Evolutionary conservation across 345 rosid genomes (phyloP), one percentile per base, ranked within the genome.

Genomic region (Populus davidiana): DNA sequence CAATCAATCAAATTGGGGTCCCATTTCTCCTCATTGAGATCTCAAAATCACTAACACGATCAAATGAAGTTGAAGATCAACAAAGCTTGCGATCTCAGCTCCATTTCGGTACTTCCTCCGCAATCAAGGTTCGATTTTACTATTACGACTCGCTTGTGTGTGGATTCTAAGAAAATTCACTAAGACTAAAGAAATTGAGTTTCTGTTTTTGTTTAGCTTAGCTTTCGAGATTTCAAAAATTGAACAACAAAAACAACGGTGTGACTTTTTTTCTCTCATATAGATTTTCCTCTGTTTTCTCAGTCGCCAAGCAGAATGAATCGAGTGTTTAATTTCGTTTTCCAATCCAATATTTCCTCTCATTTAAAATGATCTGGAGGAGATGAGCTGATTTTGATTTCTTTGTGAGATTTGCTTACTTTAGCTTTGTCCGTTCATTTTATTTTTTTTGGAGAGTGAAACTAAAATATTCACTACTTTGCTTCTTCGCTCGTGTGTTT

Each of bases 21-120:
- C 59, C 61, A 23, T 16, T 72, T 41, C 23, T 35, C 31, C 43
- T 33, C 70, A 49, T 8, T 2, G 3, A 47, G 67, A 43, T 10
- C 29, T 62, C 38, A 47, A 33, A 67, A 29, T 73, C 69, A 59
- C 69, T 7, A 62, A 35, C 39, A 44, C 68, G 39, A 54, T 29
- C 69, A 75, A 80, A 92, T 89, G 97, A 96, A 93, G 89, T 81
- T 92, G 97, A 96, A 94, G 86, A 89, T 92, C 86, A 94, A 94
- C 87, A 91, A 86, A 88, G 97, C 90, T 31, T 89, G 88, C 87
- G 98, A 91, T 81, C 94, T 92, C 82, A 90, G 82, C 81, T 94
- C 98, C 77, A 90, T 94, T 50, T 91, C 97, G 17, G 96, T 92
- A 66, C 86, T 96, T 80, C 97, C 98, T 83, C 95, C 97, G 80